Evolutionary conservation across 192 early-diverging fungal genomes (phyloP).

Genomic region (Coemansia sp.): DNA sequence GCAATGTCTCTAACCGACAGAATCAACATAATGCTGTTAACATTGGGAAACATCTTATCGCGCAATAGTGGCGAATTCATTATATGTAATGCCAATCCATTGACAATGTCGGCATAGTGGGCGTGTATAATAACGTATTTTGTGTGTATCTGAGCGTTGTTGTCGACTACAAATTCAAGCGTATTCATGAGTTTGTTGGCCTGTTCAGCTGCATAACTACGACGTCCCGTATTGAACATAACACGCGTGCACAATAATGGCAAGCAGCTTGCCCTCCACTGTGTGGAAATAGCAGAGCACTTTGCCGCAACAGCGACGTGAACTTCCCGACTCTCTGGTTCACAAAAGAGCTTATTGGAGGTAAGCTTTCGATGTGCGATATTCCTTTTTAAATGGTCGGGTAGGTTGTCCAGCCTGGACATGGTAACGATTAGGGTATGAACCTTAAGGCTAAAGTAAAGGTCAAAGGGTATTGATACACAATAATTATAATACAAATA

Average conservation of each 20-base stretch:
- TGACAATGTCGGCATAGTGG: neutral
- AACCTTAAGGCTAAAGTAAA: neutral
- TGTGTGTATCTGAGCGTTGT: neutral
- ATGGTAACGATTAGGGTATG: neutral
- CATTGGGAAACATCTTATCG: neutral
- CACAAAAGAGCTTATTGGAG: neutral
- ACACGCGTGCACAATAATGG: neutral
- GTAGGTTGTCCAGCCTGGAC: neutral
- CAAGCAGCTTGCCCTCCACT: neutral
- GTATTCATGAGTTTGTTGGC: neutral
- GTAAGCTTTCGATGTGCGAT: neutral
- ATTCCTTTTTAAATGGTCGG: neutral
- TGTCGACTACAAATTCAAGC: neutral
- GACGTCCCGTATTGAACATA: neutral
- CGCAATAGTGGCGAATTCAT: neutral
- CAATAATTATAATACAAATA: neutral
- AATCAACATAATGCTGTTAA: neutral
- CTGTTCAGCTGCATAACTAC: neutral
- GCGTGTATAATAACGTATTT: neutral
- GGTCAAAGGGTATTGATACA: neutral
- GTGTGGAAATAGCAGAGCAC: conserved; percentile 1
- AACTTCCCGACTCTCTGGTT: neutral
- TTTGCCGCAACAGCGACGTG: neutral
- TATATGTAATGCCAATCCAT: neutral
- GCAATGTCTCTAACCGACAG: neutral